Evolutionary conservation across 176 grass and related monocot species (phyloP).

Genomic region (Rhipidocladum racemiflorum): DNA sequence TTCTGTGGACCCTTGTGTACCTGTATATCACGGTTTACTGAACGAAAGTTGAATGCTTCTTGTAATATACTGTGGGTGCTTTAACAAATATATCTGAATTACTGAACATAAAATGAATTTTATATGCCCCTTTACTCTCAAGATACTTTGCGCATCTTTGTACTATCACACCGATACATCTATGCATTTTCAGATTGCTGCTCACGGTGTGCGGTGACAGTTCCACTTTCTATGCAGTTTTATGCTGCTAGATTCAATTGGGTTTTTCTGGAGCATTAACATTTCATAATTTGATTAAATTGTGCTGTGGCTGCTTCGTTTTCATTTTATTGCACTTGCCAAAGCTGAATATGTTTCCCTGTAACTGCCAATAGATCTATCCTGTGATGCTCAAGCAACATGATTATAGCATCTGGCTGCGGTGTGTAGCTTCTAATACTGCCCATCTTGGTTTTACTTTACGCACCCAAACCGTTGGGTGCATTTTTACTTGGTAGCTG

Average conservation of each 20-base stretch:
- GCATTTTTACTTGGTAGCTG: neutral
- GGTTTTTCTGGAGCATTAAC: neutral
- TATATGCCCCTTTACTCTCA: neutral
- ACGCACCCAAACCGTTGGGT: neutral
- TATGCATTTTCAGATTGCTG: neutral
- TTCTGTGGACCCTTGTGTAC: neutral
- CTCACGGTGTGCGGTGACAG: neutral
- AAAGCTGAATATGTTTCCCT: neutral
- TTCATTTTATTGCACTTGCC: neutral
- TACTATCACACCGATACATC: neutral
- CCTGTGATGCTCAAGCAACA: neutral
- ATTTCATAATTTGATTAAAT: neutral
- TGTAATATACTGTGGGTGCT: neutral
- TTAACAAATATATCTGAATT: neutral
- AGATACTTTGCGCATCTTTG: neutral
- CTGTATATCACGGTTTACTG: neutral
- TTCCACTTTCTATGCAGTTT: neutral
- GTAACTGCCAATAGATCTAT: neutral
- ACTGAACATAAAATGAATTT: neutral
- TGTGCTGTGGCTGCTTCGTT: neutral
- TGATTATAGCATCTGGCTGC: neutral
- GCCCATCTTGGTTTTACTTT: neutral
- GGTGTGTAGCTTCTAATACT: neutral
- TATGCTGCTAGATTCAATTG: neutral
- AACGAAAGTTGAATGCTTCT: neutral